Evolutionary conservation across 805 yeast species (phyloP), one percentile per base, ranked within the genome.

Genomic region (Schwanniomyces vanrijiae): DNA sequence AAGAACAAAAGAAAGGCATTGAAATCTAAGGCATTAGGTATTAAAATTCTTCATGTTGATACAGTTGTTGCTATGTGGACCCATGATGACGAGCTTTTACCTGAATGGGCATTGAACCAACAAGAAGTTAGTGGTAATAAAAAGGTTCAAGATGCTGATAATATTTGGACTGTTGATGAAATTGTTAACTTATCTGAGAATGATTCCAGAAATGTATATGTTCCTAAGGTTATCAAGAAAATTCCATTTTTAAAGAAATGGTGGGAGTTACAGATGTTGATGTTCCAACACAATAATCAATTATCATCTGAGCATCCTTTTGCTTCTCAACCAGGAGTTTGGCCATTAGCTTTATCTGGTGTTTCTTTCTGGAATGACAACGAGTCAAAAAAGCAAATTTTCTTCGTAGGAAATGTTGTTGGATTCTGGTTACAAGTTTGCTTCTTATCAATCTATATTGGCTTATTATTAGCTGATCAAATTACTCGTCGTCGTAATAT

Each of bases 71-170:
- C 96, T 16, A 79, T 94, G 81, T 91, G 96, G 95, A 86, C 97
- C 4, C 96, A 89, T 60, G 78, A 84, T 57, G 96, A 88, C 59
- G 83, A 79, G 48, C 63, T 81, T 37, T 80, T 94, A 49, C 99
- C 99, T 16, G 97, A 89, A 13, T 94, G 99, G 99, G 99, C 87
- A 1, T 88, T 83, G 64, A 71, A 73, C 44, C 98, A 94, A 64
- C 90, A 86, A 63, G 99, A 94, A 71, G 90, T 94, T 49, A 90
- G 94, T 64, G 99, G 99, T 62, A 89, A 88, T 74, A 94, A 94
- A 66, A 86, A 89, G 63, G 63, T 85, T 18, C 78, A 65, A 31
- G 95, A 87, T 41, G 55, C 73, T 11, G 80, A 82, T 44, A 89
- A 88, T 61, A 68, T 76, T 19, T 94, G 99, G 99, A 60, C 62